Base-by-base conservation (phyloP, 805 yeast species). In the Yamadazyma ubonensis region DNA sequence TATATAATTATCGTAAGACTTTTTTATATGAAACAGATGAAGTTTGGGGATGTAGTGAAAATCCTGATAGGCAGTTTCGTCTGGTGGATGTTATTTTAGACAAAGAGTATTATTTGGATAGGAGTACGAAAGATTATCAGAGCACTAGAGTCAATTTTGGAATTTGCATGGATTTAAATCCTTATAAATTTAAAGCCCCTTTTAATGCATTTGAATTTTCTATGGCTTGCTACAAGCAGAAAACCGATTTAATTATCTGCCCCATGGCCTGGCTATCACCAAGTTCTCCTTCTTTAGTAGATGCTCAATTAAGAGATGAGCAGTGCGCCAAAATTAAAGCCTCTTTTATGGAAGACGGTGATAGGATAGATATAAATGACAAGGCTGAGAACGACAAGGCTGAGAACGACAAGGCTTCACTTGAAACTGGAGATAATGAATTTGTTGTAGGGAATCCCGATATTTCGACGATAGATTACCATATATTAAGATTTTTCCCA, bases 141-240 rank as follows among this genome's bases (percentile, higher is more conserved):
- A 49, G 76, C 5, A 71, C 61, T 8, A 46, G 47, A 2, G 65
- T 83, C 1, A 72, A 81, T 23, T 69, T 90, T 39, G 98, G 96
- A 0, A 88, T 90, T 5, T 90, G 98, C 57, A 90, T 90, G 97
- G 98, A 90, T 62, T 59, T 90, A 45, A 89, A 86, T 57, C 96
- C 96, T 0, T 84, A 86, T 58, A 72, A 85, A 55, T 90, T 90
- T 58, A 68, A 76, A 46, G 88, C 96, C 1, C 89, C 95, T 1
- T 89, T 87, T 61, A 67, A 73, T 26, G 71, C 67, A 18, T 87
- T 75, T 55, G 97, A 90, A 58, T 86, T 85, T 59, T 73, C 90
- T 0, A 57, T 61, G 20, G 68, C 70, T 38, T 79, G 85, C 43
- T 54, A 65, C 15, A 50, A 59, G 0, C 70, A 78, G 31, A 52